These are phyloP conservation scores for Azolla pinnata DNA, from an alignment of 75 land plant species.

Conservation along the genomic window DNA sequence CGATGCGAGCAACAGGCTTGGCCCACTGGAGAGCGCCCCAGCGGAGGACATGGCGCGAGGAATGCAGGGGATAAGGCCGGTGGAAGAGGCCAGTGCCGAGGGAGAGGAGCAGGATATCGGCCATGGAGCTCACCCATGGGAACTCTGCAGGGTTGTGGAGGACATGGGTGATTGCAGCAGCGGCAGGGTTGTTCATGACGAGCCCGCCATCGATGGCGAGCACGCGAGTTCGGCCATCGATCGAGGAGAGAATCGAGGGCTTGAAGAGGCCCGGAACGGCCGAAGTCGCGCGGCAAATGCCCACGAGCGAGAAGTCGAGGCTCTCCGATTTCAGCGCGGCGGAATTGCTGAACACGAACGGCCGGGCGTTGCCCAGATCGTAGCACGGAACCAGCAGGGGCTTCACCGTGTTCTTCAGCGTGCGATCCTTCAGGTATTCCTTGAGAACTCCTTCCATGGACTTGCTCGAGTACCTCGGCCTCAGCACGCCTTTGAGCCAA, in stretches of 20 bases:
- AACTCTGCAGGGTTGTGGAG: constrained; percentile 78
- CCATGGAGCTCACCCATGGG: constrained; percentile 59
- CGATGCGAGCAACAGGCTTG: constrained; percentile 55
- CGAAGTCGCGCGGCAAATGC: constrained; percentile 75
- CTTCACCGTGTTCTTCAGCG: constrained; percentile 65
- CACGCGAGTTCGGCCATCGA: constrained; percentile 65
- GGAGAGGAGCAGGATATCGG: constrained; percentile 73
- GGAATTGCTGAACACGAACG: constrained; percentile 76
- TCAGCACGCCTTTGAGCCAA: constrained; percentile 18
- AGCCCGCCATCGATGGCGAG: constrained; percentile 79
- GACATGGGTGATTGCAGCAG: constrained; percentile 85
- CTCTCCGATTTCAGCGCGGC: constrained; percentile 57
- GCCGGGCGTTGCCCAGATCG: constrained; percentile 63
- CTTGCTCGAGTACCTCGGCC: constrained; percentile 37
- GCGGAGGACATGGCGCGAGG: constrained; percentile 4
- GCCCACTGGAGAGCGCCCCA: constrained; percentile 55
- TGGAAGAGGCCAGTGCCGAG: constrained; percentile 68
- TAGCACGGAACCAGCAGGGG: constrained; percentile 84
- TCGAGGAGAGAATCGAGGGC: constrained; percentile 45
- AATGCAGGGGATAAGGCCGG: constrained; percentile 10
- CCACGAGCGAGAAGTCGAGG: constrained; percentile 75
- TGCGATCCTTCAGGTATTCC: constrained; percentile 46
- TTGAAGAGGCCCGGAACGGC: constrained; percentile 63
- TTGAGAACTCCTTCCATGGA: constrained; percentile 41
- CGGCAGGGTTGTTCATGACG: constrained; percentile 91